Evolutionary conservation across 495 filamentous ascomycete genomes (phyloP).

Genomic region (Penicillium cataractarum): DNA sequence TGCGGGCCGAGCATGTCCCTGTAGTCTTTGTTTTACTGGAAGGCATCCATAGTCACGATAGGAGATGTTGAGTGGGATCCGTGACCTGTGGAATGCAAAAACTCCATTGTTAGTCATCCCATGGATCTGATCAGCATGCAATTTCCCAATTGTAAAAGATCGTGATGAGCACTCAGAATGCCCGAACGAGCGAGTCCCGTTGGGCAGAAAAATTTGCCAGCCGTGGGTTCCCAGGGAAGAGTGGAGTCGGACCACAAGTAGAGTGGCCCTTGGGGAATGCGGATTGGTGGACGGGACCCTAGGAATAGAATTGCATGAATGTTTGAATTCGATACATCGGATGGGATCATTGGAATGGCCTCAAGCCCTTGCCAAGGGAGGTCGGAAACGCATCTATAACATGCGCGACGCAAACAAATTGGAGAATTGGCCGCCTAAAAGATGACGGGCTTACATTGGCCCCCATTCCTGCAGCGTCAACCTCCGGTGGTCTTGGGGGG

Average conservation of each 20-base stretch:
- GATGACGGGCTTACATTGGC: conserved; percentile 13
- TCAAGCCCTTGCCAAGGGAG: background rate
- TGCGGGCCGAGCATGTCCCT: too few relatives aligned
- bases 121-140: conserved; percentile 7
- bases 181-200: background rate
- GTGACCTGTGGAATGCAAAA: background rate
- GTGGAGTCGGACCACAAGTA: conserved; percentile 4
- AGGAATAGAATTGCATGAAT: conserved; percentile 2
- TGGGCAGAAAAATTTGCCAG: conserved; percentile 11
- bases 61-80: background rate
- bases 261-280: background rate
- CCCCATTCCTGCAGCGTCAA: conserved; percentile 7
- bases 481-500: background rate
- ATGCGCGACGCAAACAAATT: background rate
- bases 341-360: background rate
- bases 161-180: background rate
- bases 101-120: conserved; percentile 5
- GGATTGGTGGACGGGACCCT: background rate
- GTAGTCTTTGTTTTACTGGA: background rate
- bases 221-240: background rate
- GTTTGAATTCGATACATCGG: conserved; percentile 3
- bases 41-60: background rate
- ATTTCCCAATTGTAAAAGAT: conserved; percentile 2
- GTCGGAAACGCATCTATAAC: background rate
- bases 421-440: background rate